Evolutionary conservation across 2,329 filamentous ascomycete species (phyloP).

Genomic region (Sporothrix mexicana): DNA sequence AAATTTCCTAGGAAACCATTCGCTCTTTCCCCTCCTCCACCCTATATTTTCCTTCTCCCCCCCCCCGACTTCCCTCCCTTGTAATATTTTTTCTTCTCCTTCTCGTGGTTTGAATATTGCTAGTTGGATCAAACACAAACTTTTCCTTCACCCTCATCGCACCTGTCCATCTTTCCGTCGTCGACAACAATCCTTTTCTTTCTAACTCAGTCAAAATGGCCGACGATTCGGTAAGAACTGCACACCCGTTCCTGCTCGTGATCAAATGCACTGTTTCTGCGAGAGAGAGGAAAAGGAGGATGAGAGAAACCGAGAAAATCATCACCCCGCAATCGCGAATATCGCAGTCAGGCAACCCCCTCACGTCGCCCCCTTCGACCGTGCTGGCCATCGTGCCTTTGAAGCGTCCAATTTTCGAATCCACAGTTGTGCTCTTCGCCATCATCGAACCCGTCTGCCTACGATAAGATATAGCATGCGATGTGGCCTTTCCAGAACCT

Average conservation of each 20-base stretch:
- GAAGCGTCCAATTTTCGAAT: conserved; percentile 9
- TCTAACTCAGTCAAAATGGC: conserved; percentile 61
- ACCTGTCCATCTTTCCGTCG: conserved; percentile 43
- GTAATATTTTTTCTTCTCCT: conserved; percentile 36
- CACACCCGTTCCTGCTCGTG: conserved; percentile 29
- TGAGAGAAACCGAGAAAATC: conserved; percentile 48
- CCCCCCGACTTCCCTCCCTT: conserved; percentile 38
- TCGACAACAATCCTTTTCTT: conserved; percentile 39
- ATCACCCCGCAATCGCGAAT: conserved; percentile 55
- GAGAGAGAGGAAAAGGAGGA: conserved; percentile 37
- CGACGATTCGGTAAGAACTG: conserved; percentile 58
- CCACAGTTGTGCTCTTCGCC: neutral
- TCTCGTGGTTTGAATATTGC: conserved; percentile 31
- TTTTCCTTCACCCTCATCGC: conserved; percentile 40
- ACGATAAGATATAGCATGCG: conserved; percentile 9
- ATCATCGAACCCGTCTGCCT: neutral
- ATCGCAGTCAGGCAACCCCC: conserved; percentile 22
- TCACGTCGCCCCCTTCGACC: neutral
- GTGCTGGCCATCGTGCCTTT: neutral
- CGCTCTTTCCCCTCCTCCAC: conserved; percentile 39
- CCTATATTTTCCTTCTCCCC: conserved; percentile 35
- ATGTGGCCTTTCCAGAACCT: neutral
- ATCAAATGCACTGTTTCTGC: conserved; percentile 38
- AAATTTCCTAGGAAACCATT: conserved; percentile 34
- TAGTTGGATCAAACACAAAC: conserved; percentile 34